Percentiles rank a stretch among this genome's conserved stretches.
phyloP scores from a whole-genome alignment of 2,329 filamentous ascomycete genomes.

The Talaromyces atroroseus region DNA sequence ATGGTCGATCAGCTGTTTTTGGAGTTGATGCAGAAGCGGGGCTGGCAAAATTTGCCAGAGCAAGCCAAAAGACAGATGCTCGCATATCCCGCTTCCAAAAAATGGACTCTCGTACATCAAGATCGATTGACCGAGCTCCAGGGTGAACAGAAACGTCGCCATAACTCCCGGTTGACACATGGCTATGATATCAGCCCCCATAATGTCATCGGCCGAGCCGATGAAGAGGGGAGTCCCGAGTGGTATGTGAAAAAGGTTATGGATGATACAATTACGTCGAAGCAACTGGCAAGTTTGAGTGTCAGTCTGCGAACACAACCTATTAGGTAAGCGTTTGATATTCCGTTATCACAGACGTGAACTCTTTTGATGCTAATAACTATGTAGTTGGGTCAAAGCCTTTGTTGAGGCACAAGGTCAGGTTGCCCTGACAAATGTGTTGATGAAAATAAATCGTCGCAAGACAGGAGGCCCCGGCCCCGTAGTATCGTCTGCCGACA shows the following conservation, averaged over 20 bases:
- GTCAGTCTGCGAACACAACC: conserved; percentile 94
- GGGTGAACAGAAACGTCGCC: conserved; percentile 82
- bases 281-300: conserved; percentile 85
- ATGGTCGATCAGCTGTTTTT: conserved; percentile 88
- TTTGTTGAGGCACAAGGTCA: conserved; percentile 98
- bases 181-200: conserved; percentile 62
- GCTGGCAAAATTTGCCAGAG: conserved; percentile 94
- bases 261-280: conserved; percentile 88
- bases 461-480: conserved; percentile 64
- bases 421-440: conserved; percentile 87
- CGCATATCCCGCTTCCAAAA: conserved; percentile 88
- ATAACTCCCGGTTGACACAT: conserved; percentile 65
- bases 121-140: conserved; percentile 91
- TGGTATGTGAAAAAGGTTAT: conserved; percentile 97
- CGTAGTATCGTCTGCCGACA: conserved; percentile 56
- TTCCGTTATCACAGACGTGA: neutral
- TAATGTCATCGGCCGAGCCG: conserved; percentile 56
- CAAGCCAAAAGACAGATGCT: conserved; percentile 94
- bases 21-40: conserved; percentile 92
- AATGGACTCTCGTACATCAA: conserved; percentile 95
- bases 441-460: conserved; percentile 88
- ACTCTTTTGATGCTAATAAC: neutral
- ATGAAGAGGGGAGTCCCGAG: conserved; percentile 93
- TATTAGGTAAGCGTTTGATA: conserved; percentile 54
- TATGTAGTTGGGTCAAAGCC: conserved; percentile 73